Percentiles rank a stretch among this genome's conserved stretches.
Conservation (phyloP, 768 basidiomycete species). For the Hortiboletus campestris region DNA sequence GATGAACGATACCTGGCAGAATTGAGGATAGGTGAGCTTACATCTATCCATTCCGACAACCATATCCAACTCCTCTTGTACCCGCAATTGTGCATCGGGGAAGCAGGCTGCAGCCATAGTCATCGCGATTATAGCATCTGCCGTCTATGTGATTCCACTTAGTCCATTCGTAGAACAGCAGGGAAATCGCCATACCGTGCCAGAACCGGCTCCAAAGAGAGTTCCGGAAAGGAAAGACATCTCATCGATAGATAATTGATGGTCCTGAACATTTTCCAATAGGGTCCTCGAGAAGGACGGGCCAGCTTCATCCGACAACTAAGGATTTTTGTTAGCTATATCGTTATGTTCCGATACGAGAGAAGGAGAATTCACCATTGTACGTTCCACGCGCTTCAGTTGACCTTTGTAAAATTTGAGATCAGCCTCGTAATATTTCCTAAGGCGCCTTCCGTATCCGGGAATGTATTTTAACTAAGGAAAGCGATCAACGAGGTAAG, state of each 20-base stretch:
- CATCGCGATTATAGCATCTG: constrained; percentile 34
- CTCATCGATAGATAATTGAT: constrained; percentile 51
- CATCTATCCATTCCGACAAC: constrained; percentile 44
- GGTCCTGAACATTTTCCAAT: constrained; percentile 46
- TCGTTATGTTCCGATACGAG: not conserved
- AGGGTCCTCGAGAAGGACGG: constrained; percentile 52
- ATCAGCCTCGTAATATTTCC: constrained; percentile 50
- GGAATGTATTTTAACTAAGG: constrained; percentile 47
- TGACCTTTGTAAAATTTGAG: constrained; percentile 49
- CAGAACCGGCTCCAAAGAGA: constrained; percentile 61
- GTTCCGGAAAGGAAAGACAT: constrained; percentile 57
- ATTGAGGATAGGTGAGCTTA: not conserved
- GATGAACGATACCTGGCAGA: not conserved
- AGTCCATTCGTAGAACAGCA: not conserved
- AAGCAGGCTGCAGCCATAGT: constrained; percentile 55
- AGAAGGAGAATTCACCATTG: constrained; percentile 34
- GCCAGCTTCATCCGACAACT: constrained; percentile 12
- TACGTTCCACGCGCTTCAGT: constrained; percentile 41
- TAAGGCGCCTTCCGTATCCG: constrained; percentile 54
- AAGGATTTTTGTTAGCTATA: not conserved
- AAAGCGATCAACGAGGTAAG: constrained; percentile 35
- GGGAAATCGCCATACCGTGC: constrained; percentile 37
- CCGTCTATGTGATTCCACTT: not conserved
- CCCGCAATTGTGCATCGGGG: constrained; percentile 46
- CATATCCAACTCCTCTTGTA: constrained; percentile 52